Percentiles rank a stretch among this genome's conserved stretches.
Conservation (phyloP, 2,329 filamentous ascomycete genomes). For the Hymenoscyphus salicellus region DNA sequence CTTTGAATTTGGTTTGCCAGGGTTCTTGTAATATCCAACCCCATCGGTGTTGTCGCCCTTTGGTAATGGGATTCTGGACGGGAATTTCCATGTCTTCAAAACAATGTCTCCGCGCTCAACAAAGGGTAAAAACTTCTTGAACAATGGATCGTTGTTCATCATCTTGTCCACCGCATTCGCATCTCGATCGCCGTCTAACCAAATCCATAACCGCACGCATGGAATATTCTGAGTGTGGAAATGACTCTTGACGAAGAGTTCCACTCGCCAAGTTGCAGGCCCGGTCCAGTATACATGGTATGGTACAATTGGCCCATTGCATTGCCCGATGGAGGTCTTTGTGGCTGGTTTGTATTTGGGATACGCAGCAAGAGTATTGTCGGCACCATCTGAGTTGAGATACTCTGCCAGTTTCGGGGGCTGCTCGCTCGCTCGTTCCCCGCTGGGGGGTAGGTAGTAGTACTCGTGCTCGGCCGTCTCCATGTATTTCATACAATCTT, state of each 20-base stretch:
- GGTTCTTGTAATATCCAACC: conserved; percentile 47
- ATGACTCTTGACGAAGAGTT: conserved; percentile 55
- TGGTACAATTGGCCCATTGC: conserved; percentile 53
- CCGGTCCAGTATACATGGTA: conserved; percentile 58
- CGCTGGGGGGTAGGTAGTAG: conserved; percentile 43
- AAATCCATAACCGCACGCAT: conserved; percentile 51
- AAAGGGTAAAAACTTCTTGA: conserved; percentile 51
- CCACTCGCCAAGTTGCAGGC: conserved; percentile 54
- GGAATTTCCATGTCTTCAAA: conserved; percentile 53
- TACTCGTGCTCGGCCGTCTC: conserved; percentile 48
- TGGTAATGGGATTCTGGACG: conserved; percentile 49
- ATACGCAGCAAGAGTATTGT: conserved; percentile 35
- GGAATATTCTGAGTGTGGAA: conserved; percentile 55
- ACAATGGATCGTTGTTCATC: conserved; percentile 50
- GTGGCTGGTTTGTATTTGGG: conserved; percentile 39
- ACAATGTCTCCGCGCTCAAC: conserved; percentile 52
- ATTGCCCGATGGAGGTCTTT: conserved; percentile 45
- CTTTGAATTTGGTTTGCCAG: conserved; percentile 40
- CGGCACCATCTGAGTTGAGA: conserved; percentile 36
- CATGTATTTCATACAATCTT: conserved; percentile 51
- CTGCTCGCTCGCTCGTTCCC: conserved; percentile 35
- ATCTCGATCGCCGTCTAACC: conserved; percentile 52
- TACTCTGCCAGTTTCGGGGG: conserved; percentile 34
- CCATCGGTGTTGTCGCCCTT: conserved; percentile 48
- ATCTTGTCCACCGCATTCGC: conserved; percentile 50